phyloP scores from a whole-genome alignment of 139 green algal genomes.

The Closterium sp. region DNA sequence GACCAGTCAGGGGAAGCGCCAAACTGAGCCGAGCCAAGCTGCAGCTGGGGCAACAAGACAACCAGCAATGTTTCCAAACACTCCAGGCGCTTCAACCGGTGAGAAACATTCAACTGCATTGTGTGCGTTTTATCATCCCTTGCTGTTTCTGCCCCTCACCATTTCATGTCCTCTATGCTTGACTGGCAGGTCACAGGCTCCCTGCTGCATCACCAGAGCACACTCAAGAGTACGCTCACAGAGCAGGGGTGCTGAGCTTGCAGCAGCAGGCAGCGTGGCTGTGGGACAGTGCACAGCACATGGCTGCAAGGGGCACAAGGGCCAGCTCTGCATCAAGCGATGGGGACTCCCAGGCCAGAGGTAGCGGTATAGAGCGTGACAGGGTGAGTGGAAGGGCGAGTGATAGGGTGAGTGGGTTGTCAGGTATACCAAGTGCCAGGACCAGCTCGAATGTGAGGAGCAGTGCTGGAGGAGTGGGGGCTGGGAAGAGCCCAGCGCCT shows the following conservation, averaged over 20 bases:
- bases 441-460: neutral
- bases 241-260: neutral
- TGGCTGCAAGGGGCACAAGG: neutral
- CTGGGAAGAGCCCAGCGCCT: neutral
- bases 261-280: neutral
- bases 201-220: neutral
- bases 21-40: neutral
- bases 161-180: neutral
- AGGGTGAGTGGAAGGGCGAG: neutral
- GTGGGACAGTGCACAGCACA: neutral
- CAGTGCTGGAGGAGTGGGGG: neutral
- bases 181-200: neutral
- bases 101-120: neutral
- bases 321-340: neutral
- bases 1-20: neutral
- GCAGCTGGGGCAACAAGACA: neutral
- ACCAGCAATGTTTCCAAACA: neutral
- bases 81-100: neutral
- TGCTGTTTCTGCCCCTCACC: neutral
- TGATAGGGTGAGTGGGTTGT: neutral
- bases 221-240: neutral
- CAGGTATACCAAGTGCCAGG: neutral
- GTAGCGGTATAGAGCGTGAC: neutral
- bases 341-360: neutral
- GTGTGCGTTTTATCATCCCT: neutral